Percentiles rank a stretch among this genome's conserved stretches.
These are phyloP conservation scores for Auricularia sp. DNA, from an alignment of 768 basidiomycete species.

Conservation along the genomic window DNA sequence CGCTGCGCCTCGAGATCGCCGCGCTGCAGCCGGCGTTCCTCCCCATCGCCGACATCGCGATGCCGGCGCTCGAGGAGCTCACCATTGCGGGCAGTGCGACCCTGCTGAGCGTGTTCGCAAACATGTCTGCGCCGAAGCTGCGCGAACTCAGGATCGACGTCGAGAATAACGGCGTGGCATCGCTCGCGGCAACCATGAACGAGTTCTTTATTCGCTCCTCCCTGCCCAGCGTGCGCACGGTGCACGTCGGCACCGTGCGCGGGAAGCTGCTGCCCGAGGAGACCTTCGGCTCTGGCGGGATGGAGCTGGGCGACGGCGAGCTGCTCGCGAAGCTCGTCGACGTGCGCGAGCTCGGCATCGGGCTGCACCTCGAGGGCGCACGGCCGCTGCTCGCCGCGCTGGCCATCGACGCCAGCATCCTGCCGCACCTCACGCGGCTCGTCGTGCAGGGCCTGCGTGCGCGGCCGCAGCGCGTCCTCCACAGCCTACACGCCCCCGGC, in stretches of 20 bases:
- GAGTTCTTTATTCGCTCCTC: background rate
- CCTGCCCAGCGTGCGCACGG: background rate
- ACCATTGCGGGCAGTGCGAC: background rate
- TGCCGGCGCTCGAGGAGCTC: constrained; percentile 6
- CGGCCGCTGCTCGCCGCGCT: background rate
- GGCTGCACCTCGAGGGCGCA: background rate
- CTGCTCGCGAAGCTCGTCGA: background rate
- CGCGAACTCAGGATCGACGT: background rate
- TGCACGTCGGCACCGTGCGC: background rate
- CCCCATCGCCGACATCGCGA: background rate
- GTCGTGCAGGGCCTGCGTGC: background rate
- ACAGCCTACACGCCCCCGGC: constrained; percentile 15
- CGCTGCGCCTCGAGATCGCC: background rate
- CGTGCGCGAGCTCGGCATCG: background rate
- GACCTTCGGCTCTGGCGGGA: background rate
- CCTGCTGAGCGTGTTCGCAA: background rate
- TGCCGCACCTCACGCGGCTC: background rate
- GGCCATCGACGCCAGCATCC: background rate
- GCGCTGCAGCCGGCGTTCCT: background rate
- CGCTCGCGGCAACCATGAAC: background rate
- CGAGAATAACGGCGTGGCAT: background rate
- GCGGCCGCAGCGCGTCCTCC: constrained; percentile 26
- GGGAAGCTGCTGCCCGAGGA: background rate
- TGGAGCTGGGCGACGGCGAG: background rate
- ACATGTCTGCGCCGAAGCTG: background rate